A percentile compares a stretch with the other conserved stretches of the same genome.
Evolutionary conservation across 2,329 filamentous ascomycete genomes (phyloP).

Genomic region (Cladophialophora bantiana): DNA sequence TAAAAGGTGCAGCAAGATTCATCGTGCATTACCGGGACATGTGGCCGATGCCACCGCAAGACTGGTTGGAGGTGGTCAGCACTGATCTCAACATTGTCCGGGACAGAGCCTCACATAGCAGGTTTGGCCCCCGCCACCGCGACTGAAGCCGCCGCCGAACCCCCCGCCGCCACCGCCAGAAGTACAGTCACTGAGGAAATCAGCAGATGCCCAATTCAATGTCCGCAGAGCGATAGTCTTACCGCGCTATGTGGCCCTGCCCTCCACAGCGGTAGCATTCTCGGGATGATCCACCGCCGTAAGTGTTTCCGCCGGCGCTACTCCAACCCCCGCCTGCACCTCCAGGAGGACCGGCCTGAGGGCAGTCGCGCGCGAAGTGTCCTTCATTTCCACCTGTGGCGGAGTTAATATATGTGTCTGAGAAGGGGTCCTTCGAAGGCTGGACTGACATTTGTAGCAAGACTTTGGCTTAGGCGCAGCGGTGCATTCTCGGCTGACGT

Average conservation of each 20-base stretch:
- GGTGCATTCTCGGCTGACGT: constrained; percentile 90
- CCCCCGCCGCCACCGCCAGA: constrained; percentile 60
- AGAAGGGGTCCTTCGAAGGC: background rate
- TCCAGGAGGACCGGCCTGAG: constrained; percentile 52
- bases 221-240: constrained; percentile 69
- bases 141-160: constrained; percentile 52
- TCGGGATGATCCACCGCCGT: constrained; percentile 59
- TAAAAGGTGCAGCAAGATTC: background rate
- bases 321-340: constrained; percentile 58
- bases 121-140: constrained; percentile 70
- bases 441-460: constrained; percentile 60
- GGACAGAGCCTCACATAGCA: constrained; percentile 72
- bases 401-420: constrained; percentile 65
- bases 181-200: constrained; percentile 50
- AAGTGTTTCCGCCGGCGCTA: constrained; percentile 55
- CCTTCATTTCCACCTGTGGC: constrained; percentile 74
- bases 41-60: constrained; percentile 95
- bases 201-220: constrained; percentile 62
- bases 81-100: background rate
- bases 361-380: constrained; percentile 74
- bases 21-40: constrained; percentile 59
- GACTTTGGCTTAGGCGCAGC: constrained; percentile 85
- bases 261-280: constrained; percentile 99
- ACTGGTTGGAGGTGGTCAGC: constrained; percentile 29
- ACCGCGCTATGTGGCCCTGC: constrained; percentile 87